phyloP scores from a whole-genome alignment of 2,329 filamentous ascomycete species.

The Cordyceps militaris region DNA sequence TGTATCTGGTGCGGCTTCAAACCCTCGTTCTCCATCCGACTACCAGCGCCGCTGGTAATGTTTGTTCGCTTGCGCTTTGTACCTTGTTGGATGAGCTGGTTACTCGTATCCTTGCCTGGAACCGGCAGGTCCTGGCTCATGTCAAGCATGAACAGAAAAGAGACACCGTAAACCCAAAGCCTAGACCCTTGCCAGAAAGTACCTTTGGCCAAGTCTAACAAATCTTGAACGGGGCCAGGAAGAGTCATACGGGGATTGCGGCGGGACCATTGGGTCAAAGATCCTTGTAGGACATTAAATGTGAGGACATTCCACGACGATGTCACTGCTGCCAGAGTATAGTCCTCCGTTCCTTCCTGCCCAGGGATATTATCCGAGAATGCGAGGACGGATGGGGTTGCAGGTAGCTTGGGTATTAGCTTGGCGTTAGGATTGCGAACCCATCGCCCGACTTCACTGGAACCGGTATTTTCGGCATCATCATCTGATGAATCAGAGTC shows the following conservation, averaged over 20 bases:
- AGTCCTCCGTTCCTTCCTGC: conserved; percentile 29
- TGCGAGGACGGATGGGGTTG: conserved; percentile 59
- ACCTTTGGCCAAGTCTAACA: conserved; percentile 76
- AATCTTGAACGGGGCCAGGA: conserved; percentile 64
- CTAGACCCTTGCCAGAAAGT: conserved; percentile 74
- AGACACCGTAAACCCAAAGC: conserved; percentile 80
- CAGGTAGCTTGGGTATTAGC: conserved; percentile 61
- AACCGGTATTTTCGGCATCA: conserved; percentile 36
- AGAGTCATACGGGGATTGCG: conserved; percentile 71
- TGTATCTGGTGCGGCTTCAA: conserved; percentile 38
- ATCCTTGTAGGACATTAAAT: conserved; percentile 71
- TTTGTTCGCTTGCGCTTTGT: conserved; percentile 50
- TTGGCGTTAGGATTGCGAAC: conserved; percentile 62
- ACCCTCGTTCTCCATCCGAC: conserved; percentile 41
- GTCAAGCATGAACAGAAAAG: conserved; percentile 91
- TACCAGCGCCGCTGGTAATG: conserved; percentile 44
- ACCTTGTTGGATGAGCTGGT: conserved; percentile 26
- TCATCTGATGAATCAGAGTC: conserved; percentile 37
- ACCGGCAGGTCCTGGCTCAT: conserved; percentile 60
- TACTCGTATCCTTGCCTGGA: conserved; percentile 20
- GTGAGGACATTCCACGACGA: conserved; percentile 61
- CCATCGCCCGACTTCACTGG: conserved; percentile 57
- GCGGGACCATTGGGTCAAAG: conserved; percentile 77
- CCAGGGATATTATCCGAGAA: conserved; percentile 50
- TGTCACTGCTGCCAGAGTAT: conserved; percentile 47